Base-by-base conservation (phyloP, 2,329 filamentous ascomycete species). In the Beauveria rudraprayagi region DNA sequence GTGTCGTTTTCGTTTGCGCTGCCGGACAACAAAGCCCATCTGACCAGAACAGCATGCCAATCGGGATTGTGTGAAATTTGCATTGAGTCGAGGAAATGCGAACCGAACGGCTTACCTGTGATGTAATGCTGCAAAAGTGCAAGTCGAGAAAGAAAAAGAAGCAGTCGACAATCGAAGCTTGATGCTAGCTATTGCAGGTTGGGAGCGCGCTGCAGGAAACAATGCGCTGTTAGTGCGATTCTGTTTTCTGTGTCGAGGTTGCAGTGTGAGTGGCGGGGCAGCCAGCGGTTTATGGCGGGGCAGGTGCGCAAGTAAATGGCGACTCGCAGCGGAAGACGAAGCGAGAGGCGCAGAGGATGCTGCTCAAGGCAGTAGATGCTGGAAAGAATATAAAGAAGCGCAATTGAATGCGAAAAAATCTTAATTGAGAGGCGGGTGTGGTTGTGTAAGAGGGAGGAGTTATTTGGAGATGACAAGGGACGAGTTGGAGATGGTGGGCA, bases 201-300 rank as follows among this genome's bases (percentile, higher is more conserved):
- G 52, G 37, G 26, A 28, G 28, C 17, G 28, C 19, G 53, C 53
- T 58, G 56, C 34, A 51, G 41, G 41, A n/a, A 40, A 28, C 26
- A 28, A 57, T 57, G 44, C 44, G 30, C 46, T 51, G 41, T 48
- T 58, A 58, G 56, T 58, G 34, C n/a, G 55, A 40, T 58, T 43
- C 46, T 58, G 34, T 51, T 41, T 51, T 34, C 28, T 51, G 34
- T 58, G 28, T 51, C 24, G 34, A 19, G n/a, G 30, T 46, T 22
- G 56, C 56, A 50, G 46, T 60, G 37, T 28, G 24, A 51, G 46
- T 60, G 56, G 56, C 47, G 56, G 56, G 56, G 56, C 48, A 60
- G 47, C 26, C 17, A 37, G 24, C 30, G 24, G 9, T 22, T 37
- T 43, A 53, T 60, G 56, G 56, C 56, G 56, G 56, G 56, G 56